Evolutionary conservation across 106 monocot genomes (phyloP).

Genomic region (Amphibolis antarctica): DNA sequence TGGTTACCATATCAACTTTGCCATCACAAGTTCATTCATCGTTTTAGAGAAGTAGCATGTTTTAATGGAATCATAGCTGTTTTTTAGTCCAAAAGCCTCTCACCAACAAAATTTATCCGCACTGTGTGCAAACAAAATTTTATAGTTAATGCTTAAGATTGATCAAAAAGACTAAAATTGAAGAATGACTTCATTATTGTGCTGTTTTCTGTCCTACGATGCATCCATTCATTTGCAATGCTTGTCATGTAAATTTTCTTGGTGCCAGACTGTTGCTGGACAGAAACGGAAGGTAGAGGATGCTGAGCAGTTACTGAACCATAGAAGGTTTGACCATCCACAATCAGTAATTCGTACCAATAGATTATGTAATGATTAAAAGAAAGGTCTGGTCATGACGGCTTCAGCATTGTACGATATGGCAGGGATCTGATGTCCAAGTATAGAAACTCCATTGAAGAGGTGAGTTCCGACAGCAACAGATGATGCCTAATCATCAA

Average conservation of each 20-base stretch:
- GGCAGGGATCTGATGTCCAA: constrained; percentile 1
- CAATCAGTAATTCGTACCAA: not conserved
- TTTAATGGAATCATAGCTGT: not conserved
- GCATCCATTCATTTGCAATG: not conserved
- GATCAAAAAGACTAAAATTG: not conserved
- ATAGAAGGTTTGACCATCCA: constrained; percentile 2
- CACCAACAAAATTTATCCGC: not conserved
- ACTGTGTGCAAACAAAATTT: not conserved
- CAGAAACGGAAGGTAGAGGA: constrained; percentile 10
- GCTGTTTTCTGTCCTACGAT: not conserved
- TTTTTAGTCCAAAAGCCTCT: not conserved
- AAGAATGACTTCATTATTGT: not conserved
- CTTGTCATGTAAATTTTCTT: not conserved
- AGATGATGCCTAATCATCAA: no score
- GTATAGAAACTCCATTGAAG: not conserved
- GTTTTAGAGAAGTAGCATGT: no score
- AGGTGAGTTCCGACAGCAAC: not conserved
- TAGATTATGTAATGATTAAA: not conserved
- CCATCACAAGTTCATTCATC: no score
- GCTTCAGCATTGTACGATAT: not conserved
- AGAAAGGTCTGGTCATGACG: not conserved
- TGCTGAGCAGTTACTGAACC: constrained; percentile 12
- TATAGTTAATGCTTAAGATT: not conserved
- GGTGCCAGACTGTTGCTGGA: constrained; percentile 10
- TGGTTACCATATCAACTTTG: no score